Evolutionary conservation across 1,139 yeast species (phyloP).

Genomic region (Pichia sp.): DNA sequence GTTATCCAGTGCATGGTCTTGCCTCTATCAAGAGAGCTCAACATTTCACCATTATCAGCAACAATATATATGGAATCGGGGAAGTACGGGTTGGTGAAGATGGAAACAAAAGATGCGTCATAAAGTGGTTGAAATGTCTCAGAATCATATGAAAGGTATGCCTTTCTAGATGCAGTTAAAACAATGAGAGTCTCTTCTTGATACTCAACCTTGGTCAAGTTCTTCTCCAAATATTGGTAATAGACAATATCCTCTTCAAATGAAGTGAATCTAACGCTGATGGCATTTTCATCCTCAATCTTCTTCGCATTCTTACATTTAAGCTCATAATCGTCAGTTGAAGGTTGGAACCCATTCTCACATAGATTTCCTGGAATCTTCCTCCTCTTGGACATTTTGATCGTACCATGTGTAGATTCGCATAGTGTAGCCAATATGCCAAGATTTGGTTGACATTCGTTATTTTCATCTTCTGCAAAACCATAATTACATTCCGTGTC

Average conservation of each 20-base stretch:
- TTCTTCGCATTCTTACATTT: conserved; percentile 19
- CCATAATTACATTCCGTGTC: conserved; percentile 76
- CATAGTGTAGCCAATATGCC: conserved; percentile 16
- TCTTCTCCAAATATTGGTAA: conserved; percentile 42
- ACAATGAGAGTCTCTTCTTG: conserved; percentile 69
- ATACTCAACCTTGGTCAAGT: conserved; percentile 7
- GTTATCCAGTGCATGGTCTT: conserved; percentile 37
- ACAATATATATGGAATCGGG: conserved; percentile 60
- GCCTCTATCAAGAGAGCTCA: conserved; percentile 65
- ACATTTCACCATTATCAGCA: conserved; percentile 44
- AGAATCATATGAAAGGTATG: conserved; percentile 71
- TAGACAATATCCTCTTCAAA: conserved; percentile 35
- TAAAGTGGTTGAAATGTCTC: conserved; percentile 33
- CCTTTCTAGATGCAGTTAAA: conserved; percentile 42
- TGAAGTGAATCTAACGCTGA: conserved; percentile 13
- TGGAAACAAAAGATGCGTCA: conserved; percentile 42
- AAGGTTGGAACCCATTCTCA: conserved; percentile 22
- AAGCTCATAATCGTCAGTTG: conserved; percentile 17
- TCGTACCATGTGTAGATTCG: conserved; percentile 10
- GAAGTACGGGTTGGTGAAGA: conserved; percentile 53
- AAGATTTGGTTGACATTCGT: conserved; percentile 49
- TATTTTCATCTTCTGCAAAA: conserved; percentile 37
- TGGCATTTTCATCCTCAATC: conserved; percentile 7
- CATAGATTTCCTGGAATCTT: conserved; percentile 24
- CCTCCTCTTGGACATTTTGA: conserved; percentile 19